Base-by-base conservation (phyloP, 2,329 filamentous ascomycete species). In the Beauveria sp. region DNA sequence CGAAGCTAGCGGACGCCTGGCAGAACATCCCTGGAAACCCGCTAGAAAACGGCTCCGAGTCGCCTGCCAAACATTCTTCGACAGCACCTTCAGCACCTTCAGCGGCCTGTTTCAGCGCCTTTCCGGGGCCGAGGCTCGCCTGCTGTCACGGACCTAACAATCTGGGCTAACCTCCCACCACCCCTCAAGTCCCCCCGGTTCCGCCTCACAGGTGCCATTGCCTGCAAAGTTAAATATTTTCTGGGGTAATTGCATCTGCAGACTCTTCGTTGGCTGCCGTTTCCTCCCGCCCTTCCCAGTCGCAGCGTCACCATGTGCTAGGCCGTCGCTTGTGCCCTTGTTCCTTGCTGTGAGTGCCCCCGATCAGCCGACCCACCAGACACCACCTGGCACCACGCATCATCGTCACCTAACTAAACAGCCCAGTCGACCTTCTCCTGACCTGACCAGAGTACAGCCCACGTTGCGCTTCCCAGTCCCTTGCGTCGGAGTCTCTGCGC, bases 291-390 rank as follows among this genome's bases (percentile, higher is more conserved):
- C 18, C 24, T 20, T 30, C 28, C 16, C 16, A 14, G 42, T 47
- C 34, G 54, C 54, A 49, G 28, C 34, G 28, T 28, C 14, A 12
- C 55, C 54, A 62, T 63, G 54, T 57, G 54, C 52, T 59, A 64
- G 49, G 54, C 30, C 57, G 54, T 53, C 56, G 45, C 45, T 50
- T 55, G 60, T 54, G 60, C 38, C 28, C 34, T 24, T 26, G 14
- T 47, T 67, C 65, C 66, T 66, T 59, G 26, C 40, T 60, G 8
- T 53, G 24, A 53, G 47, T 49, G 50, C 42, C 50, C 58, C 58
- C 50, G 30, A 54, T 30, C 50, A 40, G 50, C 50, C 58, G 58
- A 55, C 58, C 58, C 58, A 60, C 58, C 43, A 55, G 28, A 42
- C 43, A 47, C 50, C 42, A 52, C 24, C 55, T 12, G 49, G 18